Evolutionary conservation across 164 flowering plant species (phyloP), one percentile per base, ranked within the genome.

Genomic region (Umbellularia californica): DNA sequence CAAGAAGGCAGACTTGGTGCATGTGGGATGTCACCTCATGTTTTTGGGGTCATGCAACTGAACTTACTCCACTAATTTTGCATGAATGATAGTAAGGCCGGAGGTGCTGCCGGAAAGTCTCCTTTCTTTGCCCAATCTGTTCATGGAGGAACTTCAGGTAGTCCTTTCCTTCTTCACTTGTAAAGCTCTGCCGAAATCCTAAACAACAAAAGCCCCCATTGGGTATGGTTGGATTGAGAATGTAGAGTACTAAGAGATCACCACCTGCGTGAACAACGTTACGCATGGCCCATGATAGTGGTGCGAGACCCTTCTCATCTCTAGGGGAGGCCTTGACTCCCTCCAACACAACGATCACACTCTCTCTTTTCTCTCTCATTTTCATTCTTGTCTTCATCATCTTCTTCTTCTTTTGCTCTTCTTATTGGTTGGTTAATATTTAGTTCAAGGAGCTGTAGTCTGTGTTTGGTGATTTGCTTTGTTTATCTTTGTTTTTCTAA

Each of bases 61-160:
- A 55, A 79, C 82, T 77, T 77, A 83, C 86, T 33, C 79, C 79
- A 67, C 3, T 74, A 58, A 22, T 65, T 76, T 81, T 83, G 80
- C 84, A 83, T 41, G 27, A 63, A 20, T 79, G 69, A 47, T 83
- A 78, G 50, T 71, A 81, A 28, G 82, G 84, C 70, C 82, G 76
- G 68, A 83, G 73, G 72, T 66, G 72, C 62, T 72, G 17, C 64
- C 13, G 28, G 67, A 74, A 83, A 41, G 58, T 58, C 51, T 79
- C 75, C 64, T 77, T 79, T 70, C 71, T 70, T 58, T 78, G 71
- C 62, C 47, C 65, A 28, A 76, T 76, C 68, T 75, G 79, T 17
- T 73, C 68, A 3, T 72, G 73, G 35, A 77, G 77, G 30, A 77
- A 72, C 70, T 70, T 60, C 11, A 75, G 23, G 15, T 33, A n/a